Conservation (phyloP, 202 grass and related monocot genomes). For the Schoenoplectus tabernaemontani region DNA sequence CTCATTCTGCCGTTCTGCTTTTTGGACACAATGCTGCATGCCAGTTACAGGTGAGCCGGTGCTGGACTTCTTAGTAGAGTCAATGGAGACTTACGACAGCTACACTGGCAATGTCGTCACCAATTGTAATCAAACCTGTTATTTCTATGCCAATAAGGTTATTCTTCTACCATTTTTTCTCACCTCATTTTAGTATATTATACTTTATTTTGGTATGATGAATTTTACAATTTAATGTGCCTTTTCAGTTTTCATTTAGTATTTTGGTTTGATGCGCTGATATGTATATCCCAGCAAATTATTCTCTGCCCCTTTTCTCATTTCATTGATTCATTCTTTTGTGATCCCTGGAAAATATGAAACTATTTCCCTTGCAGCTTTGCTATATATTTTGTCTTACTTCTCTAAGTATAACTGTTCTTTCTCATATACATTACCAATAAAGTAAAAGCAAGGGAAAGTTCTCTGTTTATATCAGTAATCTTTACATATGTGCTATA, state of each 20-base stretch:
- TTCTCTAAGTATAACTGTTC: not conserved
- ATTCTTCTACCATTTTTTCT: not conserved
- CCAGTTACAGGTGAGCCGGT: not conserved
- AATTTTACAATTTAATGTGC: not conserved
- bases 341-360: not conserved
- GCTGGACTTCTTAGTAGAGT: slow-evolving; percentile 15
- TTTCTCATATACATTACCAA: not conserved
- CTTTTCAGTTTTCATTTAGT: too few species aligned
- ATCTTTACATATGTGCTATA: not conserved
- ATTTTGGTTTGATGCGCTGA: not conserved
- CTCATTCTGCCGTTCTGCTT: not conserved
- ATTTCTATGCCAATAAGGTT: slow-evolving; percentile 24
- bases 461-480: not conserved
- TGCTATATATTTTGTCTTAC: not conserved
- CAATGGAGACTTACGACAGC: slow-evolving; percentile 25
- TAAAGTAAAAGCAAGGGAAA: not conserved
- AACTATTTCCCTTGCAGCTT: not conserved
- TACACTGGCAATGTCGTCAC: not conserved
- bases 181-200: not conserved
- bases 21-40: not conserved
- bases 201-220: not conserved
- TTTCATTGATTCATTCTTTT: not conserved
- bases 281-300: not conserved
- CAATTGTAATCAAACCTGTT: not conserved
- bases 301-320: not conserved